A percentile compares a stretch with the other conserved stretches of the same genome.
Evolutionary conservation across 2,329 filamentous ascomycete species (phyloP).

Genomic region (Xenosphaeropsis pyriputrescens): DNA sequence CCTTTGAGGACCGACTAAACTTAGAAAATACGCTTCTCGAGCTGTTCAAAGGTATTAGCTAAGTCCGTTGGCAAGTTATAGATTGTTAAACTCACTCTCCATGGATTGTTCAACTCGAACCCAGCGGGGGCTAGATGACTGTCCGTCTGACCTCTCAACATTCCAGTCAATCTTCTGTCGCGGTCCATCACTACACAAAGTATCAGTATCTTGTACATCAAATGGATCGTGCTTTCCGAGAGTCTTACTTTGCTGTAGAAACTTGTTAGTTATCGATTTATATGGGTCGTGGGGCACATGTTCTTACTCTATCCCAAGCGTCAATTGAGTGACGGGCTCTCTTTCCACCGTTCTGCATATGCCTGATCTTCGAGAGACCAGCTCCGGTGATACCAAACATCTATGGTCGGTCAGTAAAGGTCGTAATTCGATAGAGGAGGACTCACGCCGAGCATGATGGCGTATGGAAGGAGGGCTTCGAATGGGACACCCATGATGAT

Average conservation of each 20-base stretch:
- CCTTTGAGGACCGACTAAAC: no score
- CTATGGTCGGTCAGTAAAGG: conserved; percentile 8
- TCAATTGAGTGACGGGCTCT: conserved; percentile 22
- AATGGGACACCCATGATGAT: conserved; percentile 24
- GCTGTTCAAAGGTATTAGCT: conserved; percentile 5
- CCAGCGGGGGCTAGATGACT: conserved; percentile 20
- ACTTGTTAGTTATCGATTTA: conserved; percentile 9
- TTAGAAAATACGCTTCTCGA: conserved; percentile 16
- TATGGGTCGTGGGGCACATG: background rate
- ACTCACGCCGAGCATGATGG: conserved; percentile 22
- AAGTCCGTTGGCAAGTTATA: background rate
- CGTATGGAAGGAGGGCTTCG: conserved; percentile 24
- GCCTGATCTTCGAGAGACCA: conserved; percentile 21
- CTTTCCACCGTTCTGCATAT: conserved; percentile 24
- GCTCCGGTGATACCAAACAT: conserved; percentile 24
- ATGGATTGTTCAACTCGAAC: conserved; percentile 25
- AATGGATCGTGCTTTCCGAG: background rate
- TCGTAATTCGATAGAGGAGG: background rate
- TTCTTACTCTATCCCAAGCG: conserved; percentile 23
- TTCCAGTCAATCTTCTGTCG: conserved; percentile 23
- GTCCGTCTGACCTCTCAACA: conserved; percentile 22
- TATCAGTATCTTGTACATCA: conserved; percentile 5
- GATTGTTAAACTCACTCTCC: conserved; percentile 20
- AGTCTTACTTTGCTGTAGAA: conserved; percentile 19
- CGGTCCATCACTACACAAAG: conserved; percentile 23